Percentiles rank a stretch among this genome's conserved stretches.
Conservation (phyloP, 75 land plant genomes). For the Adiantum capillusveneris region DNA sequence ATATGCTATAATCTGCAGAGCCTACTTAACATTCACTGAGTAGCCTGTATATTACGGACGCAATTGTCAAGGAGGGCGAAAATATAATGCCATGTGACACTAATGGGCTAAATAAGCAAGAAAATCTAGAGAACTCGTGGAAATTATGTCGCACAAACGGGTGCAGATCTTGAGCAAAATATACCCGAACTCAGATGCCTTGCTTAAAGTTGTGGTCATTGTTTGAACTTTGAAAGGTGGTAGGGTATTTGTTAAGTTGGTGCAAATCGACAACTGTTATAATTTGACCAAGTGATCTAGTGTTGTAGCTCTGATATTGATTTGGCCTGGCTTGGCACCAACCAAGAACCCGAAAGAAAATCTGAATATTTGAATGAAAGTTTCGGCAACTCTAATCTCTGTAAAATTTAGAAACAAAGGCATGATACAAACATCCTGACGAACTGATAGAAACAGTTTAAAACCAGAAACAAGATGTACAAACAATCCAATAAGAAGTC, state of each 20-base stretch:
- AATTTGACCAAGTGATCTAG: conserved; percentile 34
- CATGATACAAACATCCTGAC: neutral
- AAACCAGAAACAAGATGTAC: neutral
- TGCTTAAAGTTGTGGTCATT: conserved; percentile 52
- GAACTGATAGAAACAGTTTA: no score
- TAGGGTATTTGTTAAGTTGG: conserved; percentile 57
- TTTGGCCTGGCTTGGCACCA: conserved; percentile 45
- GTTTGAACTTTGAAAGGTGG: conserved; percentile 47
- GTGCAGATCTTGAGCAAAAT: conserved; percentile 9
- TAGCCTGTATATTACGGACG: no score
- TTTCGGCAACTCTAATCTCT: conserved; percentile 1
- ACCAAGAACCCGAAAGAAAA: conserved; percentile 57
- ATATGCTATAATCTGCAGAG: no score
- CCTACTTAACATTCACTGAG: no score
- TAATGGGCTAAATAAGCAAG: neutral
- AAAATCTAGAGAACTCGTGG: neutral
- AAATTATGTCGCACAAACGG: neutral
- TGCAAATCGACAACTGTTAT: conserved; percentile 50
- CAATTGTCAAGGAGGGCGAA: no score
- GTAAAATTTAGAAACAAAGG: neutral
- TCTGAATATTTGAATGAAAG: conserved; percentile 44
- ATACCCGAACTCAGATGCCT: conserved; percentile 56
- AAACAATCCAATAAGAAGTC: neutral
- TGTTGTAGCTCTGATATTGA: conserved; percentile 40
- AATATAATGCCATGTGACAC: neutral